phyloP scores from a whole-genome alignment of 441 rosid species.

The Viola pubescens region DNA sequence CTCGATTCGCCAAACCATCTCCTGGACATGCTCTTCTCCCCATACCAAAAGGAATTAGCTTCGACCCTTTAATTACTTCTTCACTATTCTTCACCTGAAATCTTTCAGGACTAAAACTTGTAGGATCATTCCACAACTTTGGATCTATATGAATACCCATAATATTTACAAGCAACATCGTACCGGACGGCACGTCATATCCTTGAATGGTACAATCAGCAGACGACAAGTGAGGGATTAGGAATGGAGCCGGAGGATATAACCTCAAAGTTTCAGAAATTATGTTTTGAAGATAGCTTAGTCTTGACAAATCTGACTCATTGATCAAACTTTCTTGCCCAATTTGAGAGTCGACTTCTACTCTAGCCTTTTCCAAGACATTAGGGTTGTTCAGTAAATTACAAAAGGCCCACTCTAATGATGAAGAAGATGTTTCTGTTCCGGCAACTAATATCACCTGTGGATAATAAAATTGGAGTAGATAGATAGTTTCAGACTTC shows the following conservation, averaged over 20 bases:
- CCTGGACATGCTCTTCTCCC: too few species aligned
- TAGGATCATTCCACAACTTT: too few species aligned
- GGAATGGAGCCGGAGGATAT: constrained; percentile 2
- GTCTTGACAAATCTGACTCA: constrained; percentile 12
- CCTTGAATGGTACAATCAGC: constrained; percentile 12
- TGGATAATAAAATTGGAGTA: not conserved
- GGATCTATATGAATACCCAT: constrained; percentile 6
- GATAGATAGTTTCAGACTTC: not conserved
- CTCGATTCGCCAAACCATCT: too few species aligned
- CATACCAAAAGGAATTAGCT: too few species aligned
- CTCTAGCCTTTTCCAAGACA: constrained; percentile 2
- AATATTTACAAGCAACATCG: constrained; percentile 12
- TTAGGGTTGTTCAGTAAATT: not conserved
- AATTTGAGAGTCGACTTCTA: constrained; percentile 8
- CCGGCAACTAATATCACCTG: constrained; percentile 12
- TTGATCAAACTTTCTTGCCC: constrained; percentile 11
- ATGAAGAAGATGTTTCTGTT: constrained; percentile 1
- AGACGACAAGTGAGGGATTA: constrained; percentile 7
- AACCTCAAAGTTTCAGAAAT: constrained; percentile 12
- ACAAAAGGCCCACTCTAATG: not conserved
- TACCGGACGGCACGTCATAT: constrained; percentile 3
- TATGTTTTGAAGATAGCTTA: constrained; percentile 10
- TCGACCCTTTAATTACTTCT: too few species aligned
- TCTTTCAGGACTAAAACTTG: too few species aligned
- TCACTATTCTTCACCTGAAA: too few species aligned